Evolutionary conservation across 345 rosid genomes (phyloP).

Genomic region (Carallia brachiata): DNA sequence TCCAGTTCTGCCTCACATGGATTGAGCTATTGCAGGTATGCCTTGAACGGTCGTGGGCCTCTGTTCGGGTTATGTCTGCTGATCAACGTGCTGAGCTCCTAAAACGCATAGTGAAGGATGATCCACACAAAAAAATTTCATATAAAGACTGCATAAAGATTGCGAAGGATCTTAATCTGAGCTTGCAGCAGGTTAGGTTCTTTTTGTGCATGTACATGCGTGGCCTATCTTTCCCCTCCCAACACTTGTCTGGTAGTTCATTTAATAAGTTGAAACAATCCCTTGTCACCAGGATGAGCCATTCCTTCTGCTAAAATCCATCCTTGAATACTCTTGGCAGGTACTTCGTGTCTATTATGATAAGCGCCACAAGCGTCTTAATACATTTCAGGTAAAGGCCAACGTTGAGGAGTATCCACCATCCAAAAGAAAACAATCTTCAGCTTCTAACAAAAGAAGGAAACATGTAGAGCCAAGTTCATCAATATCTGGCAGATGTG

Average conservation of each 20-base stretch:
- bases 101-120: conserved; percentile 41
- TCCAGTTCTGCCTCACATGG: not conserved
- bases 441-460: conserved; percentile 59
- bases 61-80: conserved; percentile 70
- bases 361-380: conserved; percentile 51
- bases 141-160: conserved; percentile 76
- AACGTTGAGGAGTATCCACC: conserved; percentile 25
- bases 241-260: not conserved
- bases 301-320: not conserved
- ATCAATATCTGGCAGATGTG: conserved; percentile 36
- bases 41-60: conserved; percentile 71
- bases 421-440: conserved; percentile 27
- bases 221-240: not conserved
- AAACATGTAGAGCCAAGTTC: conserved; percentile 33
- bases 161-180: conserved; percentile 76
- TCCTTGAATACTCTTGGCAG: conserved; percentile 38
- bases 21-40: conserved; percentile 56
- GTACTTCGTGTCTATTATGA: conserved; percentile 77
- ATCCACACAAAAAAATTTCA: conserved; percentile 52
- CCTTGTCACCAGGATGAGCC: not conserved
- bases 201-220: not conserved
- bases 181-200: conserved; percentile 76
- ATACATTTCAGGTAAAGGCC: conserved; percentile 32
- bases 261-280: not conserved
- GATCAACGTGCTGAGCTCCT: conserved; percentile 75